phyloP scores from a whole-genome alignment of 441 rosid genomes.

The Mallotus repandus region DNA sequence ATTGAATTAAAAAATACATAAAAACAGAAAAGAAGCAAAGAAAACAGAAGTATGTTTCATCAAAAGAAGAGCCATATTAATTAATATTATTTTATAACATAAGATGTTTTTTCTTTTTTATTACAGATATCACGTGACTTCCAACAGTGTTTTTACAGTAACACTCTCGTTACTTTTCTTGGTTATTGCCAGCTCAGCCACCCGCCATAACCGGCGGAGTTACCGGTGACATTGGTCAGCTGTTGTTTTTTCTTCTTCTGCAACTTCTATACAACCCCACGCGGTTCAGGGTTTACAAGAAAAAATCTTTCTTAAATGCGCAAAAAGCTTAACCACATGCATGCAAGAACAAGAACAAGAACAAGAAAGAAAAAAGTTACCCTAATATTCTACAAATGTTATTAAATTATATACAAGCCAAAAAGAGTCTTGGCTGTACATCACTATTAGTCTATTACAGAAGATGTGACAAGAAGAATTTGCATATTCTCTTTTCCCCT shows the following conservation, averaged over 20 bases:
- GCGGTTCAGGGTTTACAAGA: neutral
- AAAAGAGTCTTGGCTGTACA: constrained; percentile 8
- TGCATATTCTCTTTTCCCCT: neutral
- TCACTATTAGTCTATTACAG: neutral
- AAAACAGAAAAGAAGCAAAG: neutral
- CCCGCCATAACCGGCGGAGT: constrained; percentile 26
- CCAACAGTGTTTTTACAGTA: neutral
- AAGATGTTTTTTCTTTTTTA: neutral
- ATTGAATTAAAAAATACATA: too few relatives aligned
- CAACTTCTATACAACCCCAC: neutral
- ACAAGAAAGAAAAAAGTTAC: neutral
- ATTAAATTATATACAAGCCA: neutral
- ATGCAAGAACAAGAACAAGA: neutral
- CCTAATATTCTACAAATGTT: too few relatives aligned
- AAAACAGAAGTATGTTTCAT: neutral
- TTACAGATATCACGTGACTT: constrained; percentile 9
- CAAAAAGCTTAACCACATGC: neutral
- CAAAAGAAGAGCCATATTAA: constrained; percentile 6
- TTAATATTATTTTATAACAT: neutral
- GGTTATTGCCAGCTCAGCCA: constrained; percentile 1
- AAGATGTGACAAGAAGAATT: neutral
- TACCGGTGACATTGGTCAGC: constrained; percentile 20
- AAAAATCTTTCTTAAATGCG: too few relatives aligned
- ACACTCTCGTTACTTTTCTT: neutral
- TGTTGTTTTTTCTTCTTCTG: neutral